Evolutionary conservation across 2,329 filamentous ascomycete species (phyloP), one percentile per base, ranked within the genome.

Genomic region (Sporothrix sp.): DNA sequence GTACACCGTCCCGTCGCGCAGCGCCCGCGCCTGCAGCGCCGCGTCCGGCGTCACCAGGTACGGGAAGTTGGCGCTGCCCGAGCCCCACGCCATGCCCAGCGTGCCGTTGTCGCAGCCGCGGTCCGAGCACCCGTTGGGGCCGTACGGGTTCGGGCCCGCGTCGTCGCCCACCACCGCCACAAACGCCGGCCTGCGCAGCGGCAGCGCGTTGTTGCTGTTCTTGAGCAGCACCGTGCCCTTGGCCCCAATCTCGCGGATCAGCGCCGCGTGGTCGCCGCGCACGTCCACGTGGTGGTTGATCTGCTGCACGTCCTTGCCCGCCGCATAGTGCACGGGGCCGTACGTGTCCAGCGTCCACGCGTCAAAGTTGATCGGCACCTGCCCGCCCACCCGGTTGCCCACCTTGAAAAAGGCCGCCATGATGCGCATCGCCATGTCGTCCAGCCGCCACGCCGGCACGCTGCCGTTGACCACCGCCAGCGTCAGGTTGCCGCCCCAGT

Each of bases 221-320:
- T 97, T 98, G 57, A 98, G 73, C 10, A 98, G 72, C 7, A 98
- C 89, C 2, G 84, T 89, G 14, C 86, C 88, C 65, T 86, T 85
- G 46, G 85, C 83, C 13, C 79, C 89, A 48, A 87, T 76, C 57
- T 87, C 78, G 30, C 89, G 82, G 56, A 95, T 91, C 47, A 88
- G 68, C 20, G 68, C 62, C 40, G 72, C 81, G 63, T 96, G 90
- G 50, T 91, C 74, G 37, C 68, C 76, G 49, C 82, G 86, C n/a
- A 95, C 91, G 61, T 96, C 82, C 21, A 95, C 79, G 57, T 90
- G 87, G 59, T 81, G 75, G 67, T 96, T 87, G 69, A 95, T 75
- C 58, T 84, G 75, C 48, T 79, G 75, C 10, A 49, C 25, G 32
- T 38, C 49, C 2, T n/a, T 82, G n/a, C 75, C 76, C 48, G 78